Evolutionary conservation across 805 yeast genomes (phyloP).

Genomic region (Candida verbasci): DNA sequence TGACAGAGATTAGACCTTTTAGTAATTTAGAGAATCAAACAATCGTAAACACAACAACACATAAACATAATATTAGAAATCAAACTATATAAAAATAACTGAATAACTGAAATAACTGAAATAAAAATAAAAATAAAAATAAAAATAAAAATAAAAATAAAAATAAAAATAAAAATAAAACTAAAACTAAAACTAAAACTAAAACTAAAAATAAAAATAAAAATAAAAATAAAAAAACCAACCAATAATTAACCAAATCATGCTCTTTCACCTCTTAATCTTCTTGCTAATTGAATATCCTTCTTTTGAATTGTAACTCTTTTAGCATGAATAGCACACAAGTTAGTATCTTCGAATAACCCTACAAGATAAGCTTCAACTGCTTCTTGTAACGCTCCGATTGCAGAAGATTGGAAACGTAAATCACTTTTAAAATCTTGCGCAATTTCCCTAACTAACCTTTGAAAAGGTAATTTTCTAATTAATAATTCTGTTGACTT

Average conservation of each 20-base stretch:
- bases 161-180: too few species aligned
- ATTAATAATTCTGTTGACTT: slow-evolving; percentile 91
- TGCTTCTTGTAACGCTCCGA: slow-evolving; percentile 97
- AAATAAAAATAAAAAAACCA: slow-evolving; percentile 6
- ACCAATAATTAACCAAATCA: slow-evolving; percentile 24
- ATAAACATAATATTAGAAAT: not conserved
- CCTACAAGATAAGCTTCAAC: slow-evolving; percentile 97
- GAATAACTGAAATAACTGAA: too few species aligned
- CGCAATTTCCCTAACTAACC: slow-evolving; percentile 94
- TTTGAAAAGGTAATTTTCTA: slow-evolving; percentile 95
- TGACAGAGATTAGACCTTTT: too few species aligned
- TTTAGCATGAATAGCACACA: slow-evolving; percentile 98
- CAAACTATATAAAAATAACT: not conserved
- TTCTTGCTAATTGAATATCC: slow-evolving; percentile 96
- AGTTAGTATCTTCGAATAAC: slow-evolving; percentile 94
- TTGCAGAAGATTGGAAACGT: slow-evolving; percentile 96
- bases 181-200: too few species aligned
- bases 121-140: too few species aligned
- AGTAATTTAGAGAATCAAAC: too few species aligned
- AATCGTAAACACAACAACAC: too few species aligned
- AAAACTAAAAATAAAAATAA: slow-evolving; percentile 2
- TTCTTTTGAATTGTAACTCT: slow-evolving; percentile 98
- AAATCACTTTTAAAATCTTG: slow-evolving; percentile 90
- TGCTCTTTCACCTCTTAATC: slow-evolving; percentile 96
- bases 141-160: too few species aligned